Evolutionary conservation across 371 early-diverging fungal species (phyloP), one percentile per base, ranked within the genome.

Genomic region (Conidiobolus incongruus): DNA sequence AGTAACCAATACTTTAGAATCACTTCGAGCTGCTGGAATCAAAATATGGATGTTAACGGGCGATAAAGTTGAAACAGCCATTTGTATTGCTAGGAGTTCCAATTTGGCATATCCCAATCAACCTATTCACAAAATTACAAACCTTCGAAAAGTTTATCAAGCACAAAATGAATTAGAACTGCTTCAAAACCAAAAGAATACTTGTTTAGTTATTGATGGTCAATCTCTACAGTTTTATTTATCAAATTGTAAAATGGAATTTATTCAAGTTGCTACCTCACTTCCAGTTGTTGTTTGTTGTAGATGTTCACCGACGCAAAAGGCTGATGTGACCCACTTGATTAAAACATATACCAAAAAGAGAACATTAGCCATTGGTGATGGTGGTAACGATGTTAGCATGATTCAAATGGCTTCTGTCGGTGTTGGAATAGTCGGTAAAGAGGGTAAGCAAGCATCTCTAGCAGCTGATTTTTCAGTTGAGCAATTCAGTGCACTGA

Each of bases 1-100:
- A 28, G 97, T 98, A 34, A 84, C 80, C 44, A 63, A 69, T 13
- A 95, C 98, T 2, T 55, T 99, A 15, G 96, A 96, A 60, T 62
- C 73, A 16, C 62, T 99, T 49, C 70, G 92, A 44, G 87, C 95
- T 58, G 98, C 99, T 15, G 98, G 94, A 8, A 54, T 99, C 42
- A 85, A 81, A 55, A 80, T 98, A 16, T 99, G 99, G 99, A 98
- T 99, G 98, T 65, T 99, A 42, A 99, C 99, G 0, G 71, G 99
- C 21, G 99, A 99, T 59, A 99, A 99, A 54, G 85, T 94, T 48
- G 99, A 98, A 64, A 99, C 99, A 1, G 99, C 99, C n/a, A 91
- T 81, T 0, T 89, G 87, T 55, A 90, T 98, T 50, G 95, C 95
- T 1, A 72, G 89, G 10, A 88, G 90, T 0, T 84, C 93, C 15